A percentile compares a stretch with the other conserved stretches of the same genome.
These are phyloP conservation scores for Phytophthora hybrid DNA, from an alignment of 352 stramenopile species.

Conservation along the genomic window DNA sequence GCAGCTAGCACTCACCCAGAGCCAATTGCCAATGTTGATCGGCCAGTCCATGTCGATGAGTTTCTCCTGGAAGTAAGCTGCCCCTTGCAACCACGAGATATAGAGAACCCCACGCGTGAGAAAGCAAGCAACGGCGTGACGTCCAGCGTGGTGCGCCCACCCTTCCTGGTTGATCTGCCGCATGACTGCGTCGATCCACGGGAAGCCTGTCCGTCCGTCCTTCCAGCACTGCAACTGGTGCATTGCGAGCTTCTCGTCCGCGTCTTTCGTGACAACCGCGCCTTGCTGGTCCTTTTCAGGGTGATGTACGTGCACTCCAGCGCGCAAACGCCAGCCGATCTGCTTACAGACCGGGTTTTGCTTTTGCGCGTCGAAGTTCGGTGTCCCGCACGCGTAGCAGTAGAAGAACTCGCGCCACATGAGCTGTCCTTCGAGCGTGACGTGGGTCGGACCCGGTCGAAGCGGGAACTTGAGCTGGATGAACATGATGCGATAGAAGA, in stretches of 20 bases:
- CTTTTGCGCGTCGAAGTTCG: conserved; percentile 91
- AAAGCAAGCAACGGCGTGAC: conserved; percentile 97
- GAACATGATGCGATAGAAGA: conserved; percentile 85
- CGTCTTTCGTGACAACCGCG: conserved; percentile 14
- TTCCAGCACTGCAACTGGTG: conserved; percentile 89
- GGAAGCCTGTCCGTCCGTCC: conserved; percentile 95
- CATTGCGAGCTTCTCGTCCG: conserved; percentile 59
- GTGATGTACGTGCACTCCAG: conserved; percentile 30
- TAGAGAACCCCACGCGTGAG: conserved; percentile 96
- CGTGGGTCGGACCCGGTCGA: conserved; percentile 79
- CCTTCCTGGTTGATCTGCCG: conserved; percentile 90
- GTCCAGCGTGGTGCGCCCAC: conserved; percentile 85
- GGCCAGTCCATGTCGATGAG: conserved; percentile 96
- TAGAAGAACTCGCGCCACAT: conserved; percentile 97
- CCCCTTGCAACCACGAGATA: conserved; percentile 93
- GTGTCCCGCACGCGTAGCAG: conserved; percentile 63
- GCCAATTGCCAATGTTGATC: conserved; percentile 98
- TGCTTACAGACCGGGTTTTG: conserved; percentile 91
- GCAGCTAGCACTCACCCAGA: conserved; percentile 94
- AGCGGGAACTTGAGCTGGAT: conserved; percentile 91
- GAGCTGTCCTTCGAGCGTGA: conserved; percentile 94
- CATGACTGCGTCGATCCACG: conserved; percentile 98
- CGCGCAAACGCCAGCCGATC: conserved; percentile 68
- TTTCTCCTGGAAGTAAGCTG: conserved; percentile 91
- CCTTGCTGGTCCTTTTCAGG: conserved; percentile 20